Evolutionary conservation across 371 early-diverging fungal species (phyloP), one percentile per base, ranked within the genome.

Genomic region (Mycotypha africana): DNA sequence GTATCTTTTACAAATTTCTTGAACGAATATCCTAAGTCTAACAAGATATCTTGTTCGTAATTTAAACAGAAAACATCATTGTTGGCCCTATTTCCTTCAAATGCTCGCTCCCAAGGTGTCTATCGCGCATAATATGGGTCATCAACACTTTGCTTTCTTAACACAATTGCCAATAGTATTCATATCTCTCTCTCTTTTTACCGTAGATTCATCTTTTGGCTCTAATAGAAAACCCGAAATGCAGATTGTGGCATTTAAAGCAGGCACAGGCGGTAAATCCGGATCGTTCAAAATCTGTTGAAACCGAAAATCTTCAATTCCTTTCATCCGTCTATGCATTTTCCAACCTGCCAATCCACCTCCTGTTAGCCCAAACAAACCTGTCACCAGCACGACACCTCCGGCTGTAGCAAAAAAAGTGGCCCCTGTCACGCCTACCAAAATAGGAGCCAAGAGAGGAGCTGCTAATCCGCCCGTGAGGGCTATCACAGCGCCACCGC

Each of bases 1-100:
- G 93, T 89, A 16, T 84, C 82, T 1, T 84, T 85, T 25, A 97
- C 66, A 70, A 97, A 82, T 15, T 53, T 65, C 32, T 74, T 73
- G 47, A 95, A 79, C 1, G 93, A 88, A 45, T 79, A 72, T 2
- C 95, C 95, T 7, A 95, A 67, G 4, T 81, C 75, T 23, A 81
- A 66, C 45, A 96, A 62, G 3, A 74, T 79, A 7, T 88, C 82
- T 0, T 83, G 79, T 45, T 97, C 96, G 76, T 92, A 95, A 19
- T 68, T 64, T 47, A 84, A 55, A 42, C 78, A 79, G 42, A 66
- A 84, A 1, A 76, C 70, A 43, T 84, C 85, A 19, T 53, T 65
- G 17, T 64, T 56, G 6, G 51, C 51, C 34, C 68, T 35, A 15
- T 62, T 53, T 24, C 58, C 44, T 28, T 66, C 53, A 45, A 76